phyloP scores from a whole-genome alignment of 345 rosid genomes.

The Aegle marmelos region DNA sequence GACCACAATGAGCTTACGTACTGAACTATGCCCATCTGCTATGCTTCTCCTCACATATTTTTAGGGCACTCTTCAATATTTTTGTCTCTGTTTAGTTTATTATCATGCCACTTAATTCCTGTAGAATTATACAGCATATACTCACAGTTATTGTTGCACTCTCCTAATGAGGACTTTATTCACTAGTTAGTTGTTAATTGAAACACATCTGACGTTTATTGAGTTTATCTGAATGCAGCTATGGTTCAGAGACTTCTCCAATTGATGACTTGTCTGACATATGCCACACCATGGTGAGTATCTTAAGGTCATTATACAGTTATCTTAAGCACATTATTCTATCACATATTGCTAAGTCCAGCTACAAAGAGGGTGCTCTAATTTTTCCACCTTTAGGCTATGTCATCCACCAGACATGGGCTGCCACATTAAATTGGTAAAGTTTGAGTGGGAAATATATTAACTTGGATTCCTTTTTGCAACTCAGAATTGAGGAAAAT shows the following conservation, averaged over 20 bases:
- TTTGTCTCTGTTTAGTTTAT: not conserved
- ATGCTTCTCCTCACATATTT: not conserved
- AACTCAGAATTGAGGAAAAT: not conserved
- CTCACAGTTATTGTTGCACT: not conserved
- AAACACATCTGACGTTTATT: constrained; percentile 11
- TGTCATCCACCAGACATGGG: not conserved
- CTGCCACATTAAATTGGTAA: not conserved
- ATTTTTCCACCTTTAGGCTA: not conserved
- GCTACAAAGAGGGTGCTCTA: not conserved
- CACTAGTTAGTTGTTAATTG: not conserved
- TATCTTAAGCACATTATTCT: not conserved
- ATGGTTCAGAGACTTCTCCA: constrained; percentile 75
- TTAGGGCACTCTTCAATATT: not conserved
- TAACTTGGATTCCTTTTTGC: not conserved
- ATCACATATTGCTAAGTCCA: not conserved
- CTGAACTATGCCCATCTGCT: not conserved
- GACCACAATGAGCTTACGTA: not conserved
- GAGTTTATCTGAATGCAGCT: constrained; percentile 41
- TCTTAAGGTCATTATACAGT: not conserved
- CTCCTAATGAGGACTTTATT: not conserved
- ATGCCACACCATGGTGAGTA: constrained; percentile 72
- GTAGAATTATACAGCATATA: not conserved
- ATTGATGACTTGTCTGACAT: constrained; percentile 73
- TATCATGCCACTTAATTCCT: not conserved
- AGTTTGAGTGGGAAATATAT: not conserved